Conservation (phyloP, 352 stramenopile species). For the Phytophthora citricola region DNA sequence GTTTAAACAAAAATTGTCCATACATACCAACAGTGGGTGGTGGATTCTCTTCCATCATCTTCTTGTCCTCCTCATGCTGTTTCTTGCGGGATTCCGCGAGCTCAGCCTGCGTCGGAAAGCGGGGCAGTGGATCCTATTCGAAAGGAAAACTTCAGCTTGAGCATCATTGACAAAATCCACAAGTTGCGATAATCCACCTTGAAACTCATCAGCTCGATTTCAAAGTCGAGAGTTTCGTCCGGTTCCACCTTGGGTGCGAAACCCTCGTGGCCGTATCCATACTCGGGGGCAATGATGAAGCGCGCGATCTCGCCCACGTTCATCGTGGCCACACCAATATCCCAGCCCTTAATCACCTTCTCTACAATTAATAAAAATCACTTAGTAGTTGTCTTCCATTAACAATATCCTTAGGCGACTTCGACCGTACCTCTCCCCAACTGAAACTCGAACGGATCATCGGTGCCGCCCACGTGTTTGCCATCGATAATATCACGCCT, state of each 20-base stretch:
- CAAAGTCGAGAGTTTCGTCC: conserved; percentile 87
- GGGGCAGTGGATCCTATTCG: conserved; percentile 72
- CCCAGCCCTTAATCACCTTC: conserved; percentile 89
- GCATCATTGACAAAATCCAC: background rate
- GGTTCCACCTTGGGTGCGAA: conserved; percentile 88
- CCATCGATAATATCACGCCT: conserved; percentile 83
- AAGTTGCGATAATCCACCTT: conserved; percentile 41
- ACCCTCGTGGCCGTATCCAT: conserved; percentile 78
- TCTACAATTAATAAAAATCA: conserved; percentile 37
- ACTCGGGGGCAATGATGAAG: conserved; percentile 87
- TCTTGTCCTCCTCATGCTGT: conserved; percentile 83
- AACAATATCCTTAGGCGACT: background rate
- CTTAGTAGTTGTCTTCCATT: conserved; percentile 1
- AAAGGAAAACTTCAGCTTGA: background rate
- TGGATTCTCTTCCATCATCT: conserved; percentile 87
- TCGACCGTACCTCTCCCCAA: conserved; percentile 63
- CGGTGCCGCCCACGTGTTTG: conserved; percentile 83
- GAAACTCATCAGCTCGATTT: conserved; percentile 85
- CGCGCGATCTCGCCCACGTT: conserved; percentile 74
- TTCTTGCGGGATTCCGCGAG: conserved; percentile 84
- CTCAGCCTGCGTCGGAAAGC: conserved; percentile 84
- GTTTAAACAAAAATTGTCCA: no score
- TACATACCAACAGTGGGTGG: conserved; percentile 74
- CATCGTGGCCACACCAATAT: conserved; percentile 87
- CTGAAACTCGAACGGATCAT: conserved; percentile 89